Percentiles rank a stretch among this genome's conserved stretches.
phyloP scores from a whole-genome alignment of 148 eudicot genomes.

The Nyssa sinensis region DNA sequence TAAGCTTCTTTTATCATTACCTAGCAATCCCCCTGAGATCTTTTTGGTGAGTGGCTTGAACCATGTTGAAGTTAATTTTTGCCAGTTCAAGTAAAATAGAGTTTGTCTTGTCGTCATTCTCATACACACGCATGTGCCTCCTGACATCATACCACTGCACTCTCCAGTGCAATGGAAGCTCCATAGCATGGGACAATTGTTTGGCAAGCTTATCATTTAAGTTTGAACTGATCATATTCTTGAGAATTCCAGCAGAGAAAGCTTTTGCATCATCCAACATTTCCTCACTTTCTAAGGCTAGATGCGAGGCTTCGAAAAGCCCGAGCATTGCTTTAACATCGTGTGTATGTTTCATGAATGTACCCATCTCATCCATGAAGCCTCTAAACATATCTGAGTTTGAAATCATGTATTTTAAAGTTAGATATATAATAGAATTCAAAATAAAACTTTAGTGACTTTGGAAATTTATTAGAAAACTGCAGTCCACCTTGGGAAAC shows the following conservation, averaged over 20 bases:
- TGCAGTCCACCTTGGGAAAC: constrained; percentile 33
- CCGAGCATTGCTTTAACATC: constrained; percentile 20
- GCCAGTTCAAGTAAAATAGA: constrained; percentile 28
- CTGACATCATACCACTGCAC: constrained; percentile 47
- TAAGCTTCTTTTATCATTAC: neutral
- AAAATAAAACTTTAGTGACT: neutral
- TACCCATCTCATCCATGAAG: constrained; percentile 19
- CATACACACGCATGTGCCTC: constrained; percentile 25
- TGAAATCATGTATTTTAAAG: neutral
- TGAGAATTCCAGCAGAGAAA: constrained; percentile 12
- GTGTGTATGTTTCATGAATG: neutral
- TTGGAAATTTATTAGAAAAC: no score
- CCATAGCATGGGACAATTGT: constrained; percentile 8
- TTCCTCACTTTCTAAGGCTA: constrained; percentile 30
- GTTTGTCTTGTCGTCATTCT: constrained; percentile 3
- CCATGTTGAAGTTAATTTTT: constrained; percentile 44
- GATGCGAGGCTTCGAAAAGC: constrained; percentile 40
- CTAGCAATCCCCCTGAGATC: constrained; percentile 46
- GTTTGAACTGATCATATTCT: neutral
- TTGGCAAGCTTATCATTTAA: constrained; percentile 12
- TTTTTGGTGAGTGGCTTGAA: constrained; percentile 40
- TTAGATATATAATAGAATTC: no score
- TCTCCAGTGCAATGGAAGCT: constrained; percentile 34
- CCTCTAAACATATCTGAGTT: constrained; percentile 25
- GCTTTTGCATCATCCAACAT: constrained; percentile 26